Base-by-base conservation (phyloP, 371 early-diverging fungal genomes). In the Saksenaea oblongispora region DNA sequence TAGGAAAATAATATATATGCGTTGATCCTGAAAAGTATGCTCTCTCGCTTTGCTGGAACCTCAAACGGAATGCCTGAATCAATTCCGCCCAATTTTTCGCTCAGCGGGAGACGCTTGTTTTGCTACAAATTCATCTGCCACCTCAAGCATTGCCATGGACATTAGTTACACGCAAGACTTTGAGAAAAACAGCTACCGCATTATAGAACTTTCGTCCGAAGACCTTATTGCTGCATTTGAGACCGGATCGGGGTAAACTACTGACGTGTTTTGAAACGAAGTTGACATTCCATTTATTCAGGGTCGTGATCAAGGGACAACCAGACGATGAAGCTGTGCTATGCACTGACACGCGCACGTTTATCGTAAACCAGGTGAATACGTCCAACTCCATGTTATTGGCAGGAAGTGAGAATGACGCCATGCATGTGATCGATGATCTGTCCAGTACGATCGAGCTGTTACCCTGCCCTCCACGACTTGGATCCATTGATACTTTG, bases 311-410 rank as follows among this genome's bases (percentile, higher is more conserved):
- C 55, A 83, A 83, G 66, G 83, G 83, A 5, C 42, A 67, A 18
- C 69, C 76, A 5, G 80, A 83, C 18, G 86, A 86, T 56, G 84
- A 83, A 53, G 86, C 86, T 8, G 85, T 85, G 3, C 62, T 87
- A 31, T 86, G 86, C 72, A 85, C 86, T 31, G 64, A 66, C 9
- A 61, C 59, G 0, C 62, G 64, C n/a, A 86, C 88, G 0, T 88
- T 70, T 61, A 62, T 62, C 39, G 55, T 86, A 28, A 76, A 80
- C 34, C 71, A 80, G 67, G 86, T 81, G 28, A 72, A 83, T 54
- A 82, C 80, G 28, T 88, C 88, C 24, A 88, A 88, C 59, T 79
- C 84, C 1, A 56, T 83, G 15, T 39, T 88, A 2, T 56, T 86
- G 26, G 13, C 66, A 22, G 44, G 51, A 9, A 34, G 56, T 8